phyloP scores from a whole-genome alignment of 148 eudicot species.

The Euryodendron excelsum region DNA sequence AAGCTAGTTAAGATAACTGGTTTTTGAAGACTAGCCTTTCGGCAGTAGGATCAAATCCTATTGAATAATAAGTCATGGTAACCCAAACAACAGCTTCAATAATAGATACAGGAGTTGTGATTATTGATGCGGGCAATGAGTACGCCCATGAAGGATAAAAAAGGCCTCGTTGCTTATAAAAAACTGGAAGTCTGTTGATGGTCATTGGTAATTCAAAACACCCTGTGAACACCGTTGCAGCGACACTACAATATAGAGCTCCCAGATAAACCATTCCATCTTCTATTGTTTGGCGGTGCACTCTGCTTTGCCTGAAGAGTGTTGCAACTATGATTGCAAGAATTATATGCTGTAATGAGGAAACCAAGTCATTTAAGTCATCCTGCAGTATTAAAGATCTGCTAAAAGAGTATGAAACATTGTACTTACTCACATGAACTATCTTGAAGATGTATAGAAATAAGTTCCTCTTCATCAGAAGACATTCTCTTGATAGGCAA shows the following conservation, averaged over 20 bases:
- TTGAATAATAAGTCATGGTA: not conserved
- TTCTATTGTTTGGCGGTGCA: not conserved
- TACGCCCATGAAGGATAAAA: not conserved
- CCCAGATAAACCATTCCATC: not conserved
- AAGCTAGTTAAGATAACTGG: not conserved
- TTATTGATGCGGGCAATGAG: not conserved
- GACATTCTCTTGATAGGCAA: not conserved
- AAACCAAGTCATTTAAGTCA: not conserved
- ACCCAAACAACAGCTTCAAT: not conserved
- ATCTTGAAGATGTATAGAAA: not conserved
- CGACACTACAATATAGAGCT: not conserved
- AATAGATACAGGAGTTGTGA: not conserved
- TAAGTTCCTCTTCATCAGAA: not conserved
- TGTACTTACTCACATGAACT: not conserved
- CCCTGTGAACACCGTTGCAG: not conserved
- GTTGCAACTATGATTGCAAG: not conserved
- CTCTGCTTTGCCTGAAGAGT: not conserved
- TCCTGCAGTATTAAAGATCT: not conserved
- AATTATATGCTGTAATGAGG: not conserved
- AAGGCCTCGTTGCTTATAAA: not conserved
- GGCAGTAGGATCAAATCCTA: not conserved
- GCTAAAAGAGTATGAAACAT: not conserved
- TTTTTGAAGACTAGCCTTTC: not conserved
- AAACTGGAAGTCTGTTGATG: not conserved
- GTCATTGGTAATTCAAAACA: not conserved